phyloP scores from a whole-genome alignment of 257 asterid genomes.

The Ilex aquifolium region DNA sequence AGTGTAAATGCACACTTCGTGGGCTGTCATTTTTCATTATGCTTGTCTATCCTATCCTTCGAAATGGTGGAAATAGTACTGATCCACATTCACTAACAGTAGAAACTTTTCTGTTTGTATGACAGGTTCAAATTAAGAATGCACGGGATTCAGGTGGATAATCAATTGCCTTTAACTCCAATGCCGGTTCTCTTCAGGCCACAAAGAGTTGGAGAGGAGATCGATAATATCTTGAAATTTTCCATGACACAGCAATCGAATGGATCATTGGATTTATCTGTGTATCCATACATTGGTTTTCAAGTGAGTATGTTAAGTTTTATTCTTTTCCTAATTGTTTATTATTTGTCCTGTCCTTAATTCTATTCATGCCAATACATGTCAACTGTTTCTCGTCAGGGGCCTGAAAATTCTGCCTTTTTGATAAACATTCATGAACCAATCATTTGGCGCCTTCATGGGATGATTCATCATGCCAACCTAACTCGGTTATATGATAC shows the following conservation, averaged over 20 bases:
- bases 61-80: background rate
- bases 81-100: background rate
- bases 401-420: constrained; percentile 91
- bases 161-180: constrained; percentile 95
- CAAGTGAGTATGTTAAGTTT: constrained; percentile 51
- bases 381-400: constrained; percentile 39
- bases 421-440: constrained; percentile 91
- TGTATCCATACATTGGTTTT: constrained; percentile 90
- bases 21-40: background rate
- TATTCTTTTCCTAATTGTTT: constrained; percentile 14
- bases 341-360: constrained; percentile 12
- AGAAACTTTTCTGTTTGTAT: background rate
- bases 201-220: constrained; percentile 80
- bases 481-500: constrained; percentile 48
- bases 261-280: constrained; percentile 82
- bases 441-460: constrained; percentile 96
- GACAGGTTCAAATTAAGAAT: constrained; percentile 82
- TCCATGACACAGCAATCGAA: constrained; percentile 91
- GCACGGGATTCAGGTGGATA: constrained; percentile 89
- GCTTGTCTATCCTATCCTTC: background rate
- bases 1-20: no score
- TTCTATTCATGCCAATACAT: background rate
- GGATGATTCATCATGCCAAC: constrained; percentile 80
- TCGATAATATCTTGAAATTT: constrained; percentile 79
- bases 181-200: constrained; percentile 96